Percentiles rank a stretch among this genome's conserved stretches.
These are phyloP conservation scores for Pichia ethanolica DNA, from an alignment of 805 yeast genomes.

Conservation along the genomic window DNA sequence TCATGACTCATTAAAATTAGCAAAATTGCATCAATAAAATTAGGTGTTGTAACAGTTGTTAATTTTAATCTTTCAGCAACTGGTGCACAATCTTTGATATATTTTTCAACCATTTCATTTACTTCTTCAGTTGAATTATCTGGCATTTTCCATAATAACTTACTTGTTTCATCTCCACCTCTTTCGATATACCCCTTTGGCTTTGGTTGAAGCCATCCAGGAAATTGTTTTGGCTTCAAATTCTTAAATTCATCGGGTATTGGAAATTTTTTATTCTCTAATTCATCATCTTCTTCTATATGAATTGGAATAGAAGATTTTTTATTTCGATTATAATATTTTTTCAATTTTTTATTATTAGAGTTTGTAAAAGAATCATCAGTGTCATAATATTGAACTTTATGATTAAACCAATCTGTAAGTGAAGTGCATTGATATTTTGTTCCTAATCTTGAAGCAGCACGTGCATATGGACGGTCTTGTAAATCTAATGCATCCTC, in stretches of 20 bases:
- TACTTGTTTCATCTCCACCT: conserved; percentile 63
- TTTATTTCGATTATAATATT: conserved; percentile 20
- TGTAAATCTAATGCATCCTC: conserved; percentile 74
- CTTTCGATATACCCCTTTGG: conserved; percentile 81
- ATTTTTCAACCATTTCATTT: conserved; percentile 34
- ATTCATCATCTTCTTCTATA: conserved; percentile 15
- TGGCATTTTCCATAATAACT: conserved; percentile 59
- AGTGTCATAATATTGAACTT: conserved; percentile 57
- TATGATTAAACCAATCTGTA: conserved; percentile 57
- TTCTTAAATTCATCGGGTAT: conserved; percentile 42
- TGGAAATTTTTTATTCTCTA: conserved; percentile 14
- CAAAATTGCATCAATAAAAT: conserved; percentile 71
- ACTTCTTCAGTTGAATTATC: conserved; percentile 12
- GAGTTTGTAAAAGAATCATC: background rate
- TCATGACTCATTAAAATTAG: conserved; percentile 42
- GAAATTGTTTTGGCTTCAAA: conserved; percentile 40
- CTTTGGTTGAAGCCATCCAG: conserved; percentile 70
- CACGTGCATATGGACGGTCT: conserved; percentile 75
- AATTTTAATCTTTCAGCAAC: conserved; percentile 51
- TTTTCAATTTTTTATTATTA: conserved; percentile 16
- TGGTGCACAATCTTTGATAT: conserved; percentile 45
- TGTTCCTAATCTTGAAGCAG: conserved; percentile 67
- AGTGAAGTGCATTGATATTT: conserved; percentile 66
- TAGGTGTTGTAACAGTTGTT: conserved; percentile 55
- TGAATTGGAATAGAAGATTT: conserved; percentile 15